Evolutionary conservation across 495 filamentous ascomycete genomes (phyloP).

Genomic region (Venustampulla echinocandica): DNA sequence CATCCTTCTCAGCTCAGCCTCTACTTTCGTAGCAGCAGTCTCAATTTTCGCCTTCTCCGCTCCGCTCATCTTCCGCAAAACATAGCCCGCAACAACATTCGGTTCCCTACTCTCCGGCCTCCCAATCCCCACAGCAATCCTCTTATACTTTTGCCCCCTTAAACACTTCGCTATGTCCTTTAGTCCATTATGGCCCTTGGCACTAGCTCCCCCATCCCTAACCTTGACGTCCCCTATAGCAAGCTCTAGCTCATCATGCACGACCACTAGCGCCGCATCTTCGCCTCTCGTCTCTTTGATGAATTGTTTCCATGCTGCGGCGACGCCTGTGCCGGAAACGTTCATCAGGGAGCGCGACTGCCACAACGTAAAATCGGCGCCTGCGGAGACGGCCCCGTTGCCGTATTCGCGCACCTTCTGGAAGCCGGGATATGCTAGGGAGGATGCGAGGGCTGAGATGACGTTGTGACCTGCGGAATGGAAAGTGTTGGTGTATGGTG

Average conservation of each 20-base stretch:
- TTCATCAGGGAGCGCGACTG: slow-evolving; percentile 61
- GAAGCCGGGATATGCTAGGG: slow-evolving; percentile 37
- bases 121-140: slow-evolving; percentile 65
- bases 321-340: slow-evolving; percentile 41
- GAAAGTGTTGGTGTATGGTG: slow-evolving; percentile 52
- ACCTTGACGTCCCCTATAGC: slow-evolving; percentile 51
- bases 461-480: slow-evolving; percentile 65
- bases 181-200: slow-evolving; percentile 64
- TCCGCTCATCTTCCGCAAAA: slow-evolving; percentile 52
- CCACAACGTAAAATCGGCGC: slow-evolving; percentile 51
- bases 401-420: slow-evolving; percentile 26
- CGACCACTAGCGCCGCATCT: slow-evolving; percentile 47
- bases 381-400: slow-evolving; percentile 29
- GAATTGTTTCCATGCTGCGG: slow-evolving; percentile 32
- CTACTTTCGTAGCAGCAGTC: slow-evolving; percentile 36
- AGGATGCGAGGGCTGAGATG: slow-evolving; percentile 37
- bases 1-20: slow-evolving; percentile 38
- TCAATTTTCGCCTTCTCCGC: slow-evolving; percentile 44
- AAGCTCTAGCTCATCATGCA: slow-evolving; percentile 68
- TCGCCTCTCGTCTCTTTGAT: slow-evolving; percentile 22
- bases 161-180: slow-evolving; percentile 50
- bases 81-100: slow-evolving; percentile 54
- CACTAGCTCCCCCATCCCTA: slow-evolving; percentile 42
- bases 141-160: slow-evolving; percentile 31
- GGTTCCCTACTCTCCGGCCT: slow-evolving; percentile 51